Conservation (phyloP, 129 eudicot species). For the Helianthus annuus region DNA sequence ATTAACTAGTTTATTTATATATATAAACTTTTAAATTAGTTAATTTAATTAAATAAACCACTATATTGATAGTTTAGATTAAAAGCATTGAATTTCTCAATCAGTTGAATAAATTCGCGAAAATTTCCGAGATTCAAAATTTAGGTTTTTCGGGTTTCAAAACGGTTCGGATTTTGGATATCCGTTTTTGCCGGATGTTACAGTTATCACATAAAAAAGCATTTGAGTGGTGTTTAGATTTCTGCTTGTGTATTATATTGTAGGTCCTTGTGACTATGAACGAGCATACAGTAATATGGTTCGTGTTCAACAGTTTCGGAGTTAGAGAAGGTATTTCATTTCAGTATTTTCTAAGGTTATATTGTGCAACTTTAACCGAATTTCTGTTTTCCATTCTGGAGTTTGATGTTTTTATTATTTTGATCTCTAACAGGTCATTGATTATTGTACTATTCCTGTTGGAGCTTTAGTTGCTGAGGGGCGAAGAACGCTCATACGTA, state of each 20-base stretch:
- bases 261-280: constrained; percentile 98
- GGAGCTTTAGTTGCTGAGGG: constrained; percentile 81
- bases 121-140: no score
- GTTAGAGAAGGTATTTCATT: constrained; percentile 74
- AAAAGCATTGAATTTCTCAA: no score
- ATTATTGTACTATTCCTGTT: constrained; percentile 87
- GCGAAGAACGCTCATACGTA: constrained; percentile 82
- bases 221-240: constrained; percentile 4
- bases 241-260: constrained; percentile 12
- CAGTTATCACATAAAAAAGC: background rate
- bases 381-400: background rate
- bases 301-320: constrained; percentile 97
- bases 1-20: no score
- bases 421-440: constrained; percentile 63
- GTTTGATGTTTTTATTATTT: constrained; percentile 9
- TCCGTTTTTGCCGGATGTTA: no score
- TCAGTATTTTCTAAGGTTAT: background rate
- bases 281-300: constrained; percentile 98
- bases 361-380: background rate
- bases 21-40: no score
- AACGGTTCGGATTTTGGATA: no score
- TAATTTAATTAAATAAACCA: no score
- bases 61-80: no score
- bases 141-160: no score
- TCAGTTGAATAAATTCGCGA: no score